These are phyloP conservation scores for Pyrenophora tritici-repentis DNA, from an alignment of 2,329 filamentous ascomycete genomes.

Conservation along the genomic window DNA sequence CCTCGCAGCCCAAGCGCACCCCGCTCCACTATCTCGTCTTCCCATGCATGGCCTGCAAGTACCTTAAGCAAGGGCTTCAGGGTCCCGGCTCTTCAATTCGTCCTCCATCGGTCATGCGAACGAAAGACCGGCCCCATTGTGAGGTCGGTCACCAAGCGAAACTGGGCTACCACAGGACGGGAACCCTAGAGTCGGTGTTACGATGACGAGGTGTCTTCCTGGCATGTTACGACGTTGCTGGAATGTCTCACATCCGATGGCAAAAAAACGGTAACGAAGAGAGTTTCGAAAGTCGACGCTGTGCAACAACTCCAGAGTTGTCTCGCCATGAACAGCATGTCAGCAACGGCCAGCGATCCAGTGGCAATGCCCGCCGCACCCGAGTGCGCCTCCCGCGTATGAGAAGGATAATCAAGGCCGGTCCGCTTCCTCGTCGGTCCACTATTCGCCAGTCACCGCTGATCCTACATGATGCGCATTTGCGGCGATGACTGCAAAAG, in stretches of 20 bases:
- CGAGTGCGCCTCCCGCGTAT: slow-evolving; percentile 41
- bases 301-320: slow-evolving; percentile 17
- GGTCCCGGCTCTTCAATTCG: slow-evolving; percentile 34
- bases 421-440: slow-evolving; percentile 28
- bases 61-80: slow-evolving; percentile 23
- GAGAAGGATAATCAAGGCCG: slow-evolving; percentile 23
- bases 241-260: slow-evolving; percentile 25
- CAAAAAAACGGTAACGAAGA: slow-evolving; percentile 3
- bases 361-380: slow-evolving; percentile 40
- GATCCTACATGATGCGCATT: slow-evolving; percentile 29
- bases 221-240: slow-evolving; percentile 15
- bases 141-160: slow-evolving; percentile 12
- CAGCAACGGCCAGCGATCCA: slow-evolving; percentile 23
- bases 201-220: slow-evolving; percentile 20
- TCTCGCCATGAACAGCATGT: slow-evolving; percentile 10
- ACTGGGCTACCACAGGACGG: slow-evolving; percentile 10
- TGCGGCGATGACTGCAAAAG: slow-evolving; percentile 16
- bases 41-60: slow-evolving; percentile 40
- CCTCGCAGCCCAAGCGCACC: slow-evolving; percentile 23
- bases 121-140: slow-evolving; percentile 28
- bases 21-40: slow-evolving; percentile 30
- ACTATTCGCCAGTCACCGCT: slow-evolving; percentile 35
- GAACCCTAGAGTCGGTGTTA: slow-evolving; percentile 34
- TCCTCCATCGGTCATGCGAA: slow-evolving; percentile 43
- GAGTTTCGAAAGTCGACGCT: slow-evolving; percentile 8